Base-by-base conservation (phyloP, 768 basidiomycete genomes). In the Tylopilus subfusipes region DNA sequence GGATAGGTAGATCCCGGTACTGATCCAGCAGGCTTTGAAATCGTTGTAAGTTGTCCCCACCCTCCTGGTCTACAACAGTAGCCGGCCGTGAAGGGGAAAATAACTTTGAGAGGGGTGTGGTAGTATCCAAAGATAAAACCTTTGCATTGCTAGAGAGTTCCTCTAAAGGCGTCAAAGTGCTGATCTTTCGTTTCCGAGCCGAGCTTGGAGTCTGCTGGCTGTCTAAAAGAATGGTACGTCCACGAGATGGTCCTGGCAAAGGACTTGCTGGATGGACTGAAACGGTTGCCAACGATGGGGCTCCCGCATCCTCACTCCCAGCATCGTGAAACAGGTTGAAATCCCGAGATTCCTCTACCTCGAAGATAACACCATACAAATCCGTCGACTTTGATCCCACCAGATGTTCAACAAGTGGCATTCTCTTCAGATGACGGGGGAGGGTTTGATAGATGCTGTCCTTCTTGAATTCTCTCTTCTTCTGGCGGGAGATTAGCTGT, bases 291-390 rank as follows among this genome's bases (percentile, higher is more conserved):
- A 54, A 42, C 18, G 68, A 63, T 12, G 34, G 42, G 36, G 42
- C 27, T 11, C 51, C 57, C 4, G 22, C 56, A 14, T 58, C 57
- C 4, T 80, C 82, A n/a, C 75, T 74, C 34, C 81, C 82, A 7
- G 68, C 74, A 13, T 78, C 79, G 5, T 70, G 72, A 58, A 86
- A 84, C 25, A 83, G 71, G 38, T 77, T 79, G 19, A 73, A 69
- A 10, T 82, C 70, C 27, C 68, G 66, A 21, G 72, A 73, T 21
- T 79, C 64, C 25, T 89, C 85, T 2, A 87, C 80, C 51, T 88
- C 86, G 61, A 93, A 91, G 40, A 93, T 87, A 2, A 87, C 88
- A 48, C 88, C 88, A 61, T 86, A 86, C 18, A 93, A 62, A 54
- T 87, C 83, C 49, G 77, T 80, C 16, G 82, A 76, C 16, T 82